Conservation (phyloP, 2,329 filamentous ascomycete genomes). For the Westerdykella aurantiaca region DNA sequence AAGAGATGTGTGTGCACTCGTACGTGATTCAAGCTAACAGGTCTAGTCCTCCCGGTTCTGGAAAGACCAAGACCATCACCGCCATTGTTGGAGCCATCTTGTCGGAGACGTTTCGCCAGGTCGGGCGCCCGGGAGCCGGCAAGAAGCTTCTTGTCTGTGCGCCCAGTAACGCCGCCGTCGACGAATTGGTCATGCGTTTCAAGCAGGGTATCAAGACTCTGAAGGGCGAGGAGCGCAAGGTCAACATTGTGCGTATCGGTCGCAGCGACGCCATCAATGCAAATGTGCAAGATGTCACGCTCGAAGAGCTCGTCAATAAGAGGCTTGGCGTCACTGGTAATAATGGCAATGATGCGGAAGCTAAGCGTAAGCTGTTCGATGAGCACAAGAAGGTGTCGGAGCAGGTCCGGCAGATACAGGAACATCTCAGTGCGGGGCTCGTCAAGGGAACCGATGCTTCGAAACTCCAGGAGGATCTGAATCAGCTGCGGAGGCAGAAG, state of each 20-base stretch:
- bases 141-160: slow-evolving; percentile 95
- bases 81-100: slow-evolving; percentile 89
- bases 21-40: slow-evolving; percentile 14
- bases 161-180: slow-evolving; percentile 96
- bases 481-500: slow-evolving; percentile 71
- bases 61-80: slow-evolving; percentile 97
- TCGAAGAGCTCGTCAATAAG: slow-evolving; percentile 83
- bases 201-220: slow-evolving; percentile 79
- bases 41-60: slow-evolving; percentile 78
- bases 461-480: slow-evolving; percentile 68
- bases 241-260: slow-evolving; percentile 85
- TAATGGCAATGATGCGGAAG: slow-evolving; percentile 42
- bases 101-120: slow-evolving; percentile 50
- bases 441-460: slow-evolving; percentile 58
- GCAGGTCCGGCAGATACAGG: slow-evolving; percentile 64
- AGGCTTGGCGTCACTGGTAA: slow-evolving; percentile 49
- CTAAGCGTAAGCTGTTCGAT: slow-evolving; percentile 63
- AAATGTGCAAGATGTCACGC: slow-evolving; percentile 81
- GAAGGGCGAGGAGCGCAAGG: slow-evolving; percentile 64
- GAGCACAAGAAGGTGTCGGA: slow-evolving; percentile 58
- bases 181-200: slow-evolving; percentile 88
- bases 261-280: slow-evolving; percentile 88
- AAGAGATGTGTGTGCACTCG: slow-evolving; percentile 13
- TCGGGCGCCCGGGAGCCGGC: slow-evolving; percentile 30
- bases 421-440: slow-evolving; percentile 58